Percentiles rank a stretch among this genome's conserved stretches.
These are phyloP conservation scores for Eucalyptus dawsonii DNA, from an alignment of 345 rosid genomes.

Conservation along the genomic window DNA sequence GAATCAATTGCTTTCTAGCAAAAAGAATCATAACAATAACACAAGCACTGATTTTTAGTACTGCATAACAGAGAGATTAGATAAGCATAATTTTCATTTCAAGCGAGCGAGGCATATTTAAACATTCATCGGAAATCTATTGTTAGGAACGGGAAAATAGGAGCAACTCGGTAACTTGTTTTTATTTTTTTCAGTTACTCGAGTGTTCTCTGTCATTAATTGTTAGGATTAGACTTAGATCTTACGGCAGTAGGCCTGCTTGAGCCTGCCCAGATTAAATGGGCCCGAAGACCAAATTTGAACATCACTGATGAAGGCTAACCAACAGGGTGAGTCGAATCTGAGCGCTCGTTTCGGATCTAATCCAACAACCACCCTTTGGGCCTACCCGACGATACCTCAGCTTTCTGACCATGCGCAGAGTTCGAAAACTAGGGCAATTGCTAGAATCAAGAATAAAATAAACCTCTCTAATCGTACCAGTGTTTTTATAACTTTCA, in stretches of 20 bases:
- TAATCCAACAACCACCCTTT: too few relatives aligned
- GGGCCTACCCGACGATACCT: background rate
- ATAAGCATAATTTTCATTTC: background rate
- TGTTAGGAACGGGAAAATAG: background rate
- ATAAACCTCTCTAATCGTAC: background rate
- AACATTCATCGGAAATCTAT: background rate
- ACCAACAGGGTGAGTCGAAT: too few relatives aligned
- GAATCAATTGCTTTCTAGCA: background rate
- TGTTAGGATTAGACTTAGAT: background rate
- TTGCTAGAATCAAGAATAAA: background rate
- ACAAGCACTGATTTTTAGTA: background rate
- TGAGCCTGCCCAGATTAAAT: background rate
- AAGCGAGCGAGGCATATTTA: background rate
- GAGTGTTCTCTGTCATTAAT: background rate
- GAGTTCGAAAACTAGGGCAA: background rate
- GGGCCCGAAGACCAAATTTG: background rate
- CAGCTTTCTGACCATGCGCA: background rate
- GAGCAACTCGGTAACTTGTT: background rate
- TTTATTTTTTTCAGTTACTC: fast-evolving
- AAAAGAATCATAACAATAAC: too few relatives aligned
- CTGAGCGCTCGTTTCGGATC: too few relatives aligned
- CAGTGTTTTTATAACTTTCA: background rate
- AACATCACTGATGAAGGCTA: background rate
- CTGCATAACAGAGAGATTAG: background rate
- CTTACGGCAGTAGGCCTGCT: background rate